Evolutionary conservation across 73 alveolate species (phyloP), one percentile per base, ranked within the genome.

Genomic region (Blepharisma stoltei): DNA sequence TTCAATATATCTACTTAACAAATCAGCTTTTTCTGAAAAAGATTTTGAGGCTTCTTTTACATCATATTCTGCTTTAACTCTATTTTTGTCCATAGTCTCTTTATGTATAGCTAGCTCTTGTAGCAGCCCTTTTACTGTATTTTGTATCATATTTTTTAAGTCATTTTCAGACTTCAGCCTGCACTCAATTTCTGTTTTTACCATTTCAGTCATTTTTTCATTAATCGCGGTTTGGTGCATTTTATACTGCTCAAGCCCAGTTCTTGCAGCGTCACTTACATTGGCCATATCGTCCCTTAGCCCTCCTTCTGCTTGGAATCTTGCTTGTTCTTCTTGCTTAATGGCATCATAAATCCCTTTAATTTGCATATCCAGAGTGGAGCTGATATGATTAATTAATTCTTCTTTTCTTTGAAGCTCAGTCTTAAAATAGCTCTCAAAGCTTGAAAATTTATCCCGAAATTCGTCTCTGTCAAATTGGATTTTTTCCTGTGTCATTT

Each of bases 391-490:
- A 54, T 54, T 23, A 50, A 86, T 86, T 41, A 88, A 85, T 44
- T 86, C 94, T 50, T 86, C 88, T 32, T 86, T 86, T 52, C 94
- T 49, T 78, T 86, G 85, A 83, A 86, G 85, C 44, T 86, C 94
- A 54, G 94, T 67, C 38, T 82, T 60, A 9, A 85, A 79, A 6
- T 82, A 76, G 23, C 87, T 78, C 21, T 86, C 94, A 86, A 86
- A 78, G 7, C 88, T 83, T 53, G 90, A 0, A 43, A 82, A 82
- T 27, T 90, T 54, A 54, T 66, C 79, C 37, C 88, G 60, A 86
- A 86, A 73, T 54, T 86, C 94, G 47, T 82, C 88, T 18, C 90
- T 21, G 45, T 86, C 94, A 55, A 77, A 86, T 53, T 81, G 76
- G 7, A 82, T 45, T 66, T 71, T 83, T 60, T 78, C 88, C 47